Percentiles rank a stretch among this genome's conserved stretches.
phyloP scores from a whole-genome alignment of 352 stramenopile genomes.

The Salisapilia sapeloensis region DNA sequence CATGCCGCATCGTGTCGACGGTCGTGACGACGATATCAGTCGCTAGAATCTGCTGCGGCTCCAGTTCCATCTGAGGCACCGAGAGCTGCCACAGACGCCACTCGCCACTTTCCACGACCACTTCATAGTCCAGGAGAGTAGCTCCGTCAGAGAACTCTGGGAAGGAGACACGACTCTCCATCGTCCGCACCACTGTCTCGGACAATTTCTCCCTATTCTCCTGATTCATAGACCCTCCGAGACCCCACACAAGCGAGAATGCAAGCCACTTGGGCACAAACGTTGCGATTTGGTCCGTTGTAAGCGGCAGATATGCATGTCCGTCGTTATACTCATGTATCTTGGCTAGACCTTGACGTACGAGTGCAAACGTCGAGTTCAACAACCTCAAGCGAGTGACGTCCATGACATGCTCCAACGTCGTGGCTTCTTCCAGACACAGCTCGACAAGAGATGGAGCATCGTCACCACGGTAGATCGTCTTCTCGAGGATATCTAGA shows the following conservation, averaged over 20 bases:
- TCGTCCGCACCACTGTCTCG: conserved; percentile 77
- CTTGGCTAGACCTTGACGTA: conserved; percentile 86
- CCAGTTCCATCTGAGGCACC: conserved; percentile 96
- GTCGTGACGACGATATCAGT: conserved; percentile 99
- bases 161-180: conserved; percentile 79
- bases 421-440: conserved; percentile 86
- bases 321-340: conserved; percentile 98
- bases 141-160: conserved; percentile 64
- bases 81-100: conserved; percentile 92
- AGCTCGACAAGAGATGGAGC: conserved; percentile 80
- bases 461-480: conserved; percentile 29
- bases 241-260: conserved; percentile 98
- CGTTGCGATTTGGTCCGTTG: conserved; percentile 87
- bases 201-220: conserved; percentile 85
- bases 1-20: conserved; percentile 97
- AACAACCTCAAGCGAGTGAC: conserved; percentile 87
- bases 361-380: conserved; percentile 93
- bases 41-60: conserved; percentile 91
- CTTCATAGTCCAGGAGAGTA: conserved; percentile 94
- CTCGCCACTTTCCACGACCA: conserved; percentile 94
- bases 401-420: conserved; percentile 92
- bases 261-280: conserved; percentile 96
- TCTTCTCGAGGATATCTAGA: conserved; percentile 29
- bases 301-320: conserved; percentile 97
- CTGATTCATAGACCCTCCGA: conserved; percentile 93